Evolutionary conservation across 169 alveolate genomes (phyloP).

Genomic region (Plasmodium vinckei): DNA sequence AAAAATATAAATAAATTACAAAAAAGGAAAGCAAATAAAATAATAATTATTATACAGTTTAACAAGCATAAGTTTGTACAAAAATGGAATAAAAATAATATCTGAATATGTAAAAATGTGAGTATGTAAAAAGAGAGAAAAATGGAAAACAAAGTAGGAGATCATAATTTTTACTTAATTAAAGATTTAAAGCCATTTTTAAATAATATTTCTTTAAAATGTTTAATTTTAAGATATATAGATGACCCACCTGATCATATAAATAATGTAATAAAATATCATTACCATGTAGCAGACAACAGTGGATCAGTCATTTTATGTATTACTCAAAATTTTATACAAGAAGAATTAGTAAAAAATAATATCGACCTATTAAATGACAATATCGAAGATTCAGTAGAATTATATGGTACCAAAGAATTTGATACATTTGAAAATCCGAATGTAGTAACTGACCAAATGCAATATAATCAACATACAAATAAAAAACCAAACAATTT

Average conservation of each 20-base stretch:
- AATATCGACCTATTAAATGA: conserved; percentile 30
- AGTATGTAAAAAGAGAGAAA: too few species aligned
- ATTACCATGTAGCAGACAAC: conserved; percentile 81
- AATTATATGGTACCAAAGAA: conserved; percentile 56
- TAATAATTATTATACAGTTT: too few species aligned
- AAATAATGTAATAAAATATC: conserved; percentile 79
- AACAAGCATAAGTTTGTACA: too few species aligned
- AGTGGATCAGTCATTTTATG: conserved; percentile 83
- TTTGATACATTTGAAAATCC: conserved; percentile 54
- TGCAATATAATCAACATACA: conserved; percentile 73
- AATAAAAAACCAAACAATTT: conserved; percentile 78
- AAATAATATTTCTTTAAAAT: conserved; percentile 77
- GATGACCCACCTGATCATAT: conserved; percentile 87
- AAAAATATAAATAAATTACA: too few species aligned
- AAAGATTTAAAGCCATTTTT: conserved; percentile 80
- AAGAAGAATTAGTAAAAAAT: conserved; percentile 74
- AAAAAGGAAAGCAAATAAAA: neutral
- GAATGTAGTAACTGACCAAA: conserved; percentile 44
- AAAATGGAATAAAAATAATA: neutral
- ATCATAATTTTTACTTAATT: conserved; percentile 39
- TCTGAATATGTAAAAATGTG: too few species aligned
- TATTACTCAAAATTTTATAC: conserved; percentile 81
- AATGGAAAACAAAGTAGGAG: conserved; percentile 2
- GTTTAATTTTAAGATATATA: conserved; percentile 81
- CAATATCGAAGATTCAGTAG: conserved; percentile 74